Evolutionary conservation across 768 basidiomycete genomes (phyloP).

Genomic region (Serpula lacrymans): DNA sequence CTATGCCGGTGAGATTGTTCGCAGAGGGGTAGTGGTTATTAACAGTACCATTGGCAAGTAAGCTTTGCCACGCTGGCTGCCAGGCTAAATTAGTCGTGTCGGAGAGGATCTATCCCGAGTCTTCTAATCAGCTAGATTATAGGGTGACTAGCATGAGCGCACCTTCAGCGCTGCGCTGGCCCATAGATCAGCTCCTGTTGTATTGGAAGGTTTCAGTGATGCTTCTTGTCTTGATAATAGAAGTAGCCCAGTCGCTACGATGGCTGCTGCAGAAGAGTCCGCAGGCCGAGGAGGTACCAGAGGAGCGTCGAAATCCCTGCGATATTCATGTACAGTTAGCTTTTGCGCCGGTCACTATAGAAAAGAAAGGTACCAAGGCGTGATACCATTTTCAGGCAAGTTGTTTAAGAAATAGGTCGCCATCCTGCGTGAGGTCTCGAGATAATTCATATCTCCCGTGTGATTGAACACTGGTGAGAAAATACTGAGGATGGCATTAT

Average conservation of each 20-base stretch:
- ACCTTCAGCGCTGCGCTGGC: constrained; percentile 48
- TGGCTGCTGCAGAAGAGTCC: constrained; percentile 68
- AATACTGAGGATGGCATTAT: background rate
- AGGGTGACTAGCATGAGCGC: constrained; percentile 8
- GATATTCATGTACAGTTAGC: constrained; percentile 1
- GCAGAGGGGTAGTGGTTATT: constrained; percentile 44
- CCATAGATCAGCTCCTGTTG: constrained; percentile 36
- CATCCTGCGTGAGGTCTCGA: constrained; percentile 56
- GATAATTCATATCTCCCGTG: constrained; percentile 47
- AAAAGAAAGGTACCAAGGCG: constrained; percentile 53
- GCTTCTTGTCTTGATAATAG: constrained; percentile 45
- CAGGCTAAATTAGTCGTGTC: constrained; percentile 51
- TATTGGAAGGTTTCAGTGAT: constrained; percentile 28
- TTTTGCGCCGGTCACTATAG: background rate
- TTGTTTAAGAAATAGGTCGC: constrained; percentile 59
- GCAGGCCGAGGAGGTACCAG: constrained; percentile 53
- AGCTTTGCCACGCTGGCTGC: constrained; percentile 58
- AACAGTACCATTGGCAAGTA: constrained; percentile 65
- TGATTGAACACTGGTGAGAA: constrained; percentile 60
- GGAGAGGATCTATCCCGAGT: constrained; percentile 36
- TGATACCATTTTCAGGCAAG: constrained; percentile 56
- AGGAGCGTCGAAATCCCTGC: constrained; percentile 74
- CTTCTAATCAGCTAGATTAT: background rate
- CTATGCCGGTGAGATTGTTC: constrained; percentile 59
- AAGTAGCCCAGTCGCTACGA: constrained; percentile 58